Evolutionary conservation across 2,329 filamentous ascomycete species (phyloP).

Genomic region (Xenosphaeropsis pyriputrescens): DNA sequence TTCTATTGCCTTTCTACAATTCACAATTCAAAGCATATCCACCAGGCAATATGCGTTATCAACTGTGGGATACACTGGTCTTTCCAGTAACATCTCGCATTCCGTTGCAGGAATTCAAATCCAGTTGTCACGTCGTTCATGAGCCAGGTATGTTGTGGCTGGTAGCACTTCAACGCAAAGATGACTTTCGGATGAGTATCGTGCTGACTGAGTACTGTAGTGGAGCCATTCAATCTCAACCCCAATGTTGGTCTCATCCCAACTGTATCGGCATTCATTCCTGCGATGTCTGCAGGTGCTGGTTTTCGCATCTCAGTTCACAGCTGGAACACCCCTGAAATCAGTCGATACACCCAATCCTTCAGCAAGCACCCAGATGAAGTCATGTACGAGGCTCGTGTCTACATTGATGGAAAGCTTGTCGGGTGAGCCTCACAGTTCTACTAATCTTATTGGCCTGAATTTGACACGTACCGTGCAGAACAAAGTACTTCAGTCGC

Average conservation of each 20-base stretch:
- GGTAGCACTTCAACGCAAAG: too few species aligned
- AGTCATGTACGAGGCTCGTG: slow-evolving; percentile 47
- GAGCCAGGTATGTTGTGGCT: slow-evolving; percentile 23
- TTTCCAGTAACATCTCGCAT: slow-evolving; percentile 54
- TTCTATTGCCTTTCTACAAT: neutral
- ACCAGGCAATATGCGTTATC: slow-evolving; percentile 54
- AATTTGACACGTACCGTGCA: too few species aligned
- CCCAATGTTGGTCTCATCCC: slow-evolving; percentile 29
- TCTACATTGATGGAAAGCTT: slow-evolving; percentile 53
- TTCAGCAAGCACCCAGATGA: slow-evolving; percentile 40
- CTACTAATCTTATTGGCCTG: neutral
- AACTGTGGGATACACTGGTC: slow-evolving; percentile 75
- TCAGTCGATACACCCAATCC: slow-evolving; percentile 39
- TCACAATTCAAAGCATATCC: neutral
- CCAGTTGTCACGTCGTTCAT: slow-evolving; percentile 53
- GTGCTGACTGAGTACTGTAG: too few species aligned
- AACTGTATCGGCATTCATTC: slow-evolving; percentile 56
- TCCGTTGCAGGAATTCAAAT: slow-evolving; percentile 72
- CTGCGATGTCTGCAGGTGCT: slow-evolving; percentile 40
- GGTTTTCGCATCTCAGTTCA: slow-evolving; percentile 64
- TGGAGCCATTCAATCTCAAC: too few species aligned
- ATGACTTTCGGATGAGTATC: too few species aligned
- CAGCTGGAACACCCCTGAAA: slow-evolving; percentile 49
- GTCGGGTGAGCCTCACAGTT: slow-evolving; percentile 32
- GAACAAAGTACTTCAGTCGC: slow-evolving; percentile 31